A percentile compares a stretch with the other conserved stretches of the same genome.
These are phyloP conservation scores for Penicillium palitans DNA, from an alignment of 2,329 filamentous ascomycete species.

Conservation along the genomic window DNA sequence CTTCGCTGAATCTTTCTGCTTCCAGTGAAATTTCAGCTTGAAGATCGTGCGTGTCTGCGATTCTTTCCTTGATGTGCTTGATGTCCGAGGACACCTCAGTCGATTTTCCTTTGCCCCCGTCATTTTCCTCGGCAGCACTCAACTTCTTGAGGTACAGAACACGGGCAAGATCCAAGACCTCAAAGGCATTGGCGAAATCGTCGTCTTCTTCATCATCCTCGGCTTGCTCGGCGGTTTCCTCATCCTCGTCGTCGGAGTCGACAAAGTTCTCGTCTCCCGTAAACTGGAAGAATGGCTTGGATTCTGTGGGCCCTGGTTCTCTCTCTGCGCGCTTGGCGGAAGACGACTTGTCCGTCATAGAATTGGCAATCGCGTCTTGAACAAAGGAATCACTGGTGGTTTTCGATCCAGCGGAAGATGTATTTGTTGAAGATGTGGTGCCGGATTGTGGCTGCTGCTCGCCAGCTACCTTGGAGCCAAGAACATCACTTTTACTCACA, in stretches of 20 bases:
- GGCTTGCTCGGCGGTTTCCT: constrained; percentile 43
- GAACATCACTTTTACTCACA: constrained; percentile 88
- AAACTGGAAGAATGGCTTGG: constrained; percentile 80
- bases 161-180: constrained; percentile 63
- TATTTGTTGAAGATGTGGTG: constrained; percentile 44
- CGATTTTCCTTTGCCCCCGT: constrained; percentile 50
- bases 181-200: constrained; percentile 64
- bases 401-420: constrained; percentile 29
- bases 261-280: constrained; percentile 92
- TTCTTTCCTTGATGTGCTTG: constrained; percentile 73
- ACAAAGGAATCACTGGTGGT: constrained; percentile 25
- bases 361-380: constrained; percentile 29
- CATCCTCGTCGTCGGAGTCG: constrained; percentile 64
- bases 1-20: constrained; percentile 86
- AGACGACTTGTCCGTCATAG: constrained; percentile 18
- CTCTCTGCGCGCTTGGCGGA: constrained; percentile 18
- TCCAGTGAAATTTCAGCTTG: constrained; percentile 96
- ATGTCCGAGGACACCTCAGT: constrained; percentile 42
- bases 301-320: constrained; percentile 24
- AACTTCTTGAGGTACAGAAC: constrained; percentile 60
- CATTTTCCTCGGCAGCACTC: constrained; percentile 48
- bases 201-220: constrained; percentile 63
- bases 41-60: constrained; percentile 90
- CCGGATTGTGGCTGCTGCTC: constrained; percentile 58
- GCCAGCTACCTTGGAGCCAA: constrained; percentile 74